phyloP scores from a whole-genome alignment of 208 protist genomes.

The Lotmaria passim region DNA sequence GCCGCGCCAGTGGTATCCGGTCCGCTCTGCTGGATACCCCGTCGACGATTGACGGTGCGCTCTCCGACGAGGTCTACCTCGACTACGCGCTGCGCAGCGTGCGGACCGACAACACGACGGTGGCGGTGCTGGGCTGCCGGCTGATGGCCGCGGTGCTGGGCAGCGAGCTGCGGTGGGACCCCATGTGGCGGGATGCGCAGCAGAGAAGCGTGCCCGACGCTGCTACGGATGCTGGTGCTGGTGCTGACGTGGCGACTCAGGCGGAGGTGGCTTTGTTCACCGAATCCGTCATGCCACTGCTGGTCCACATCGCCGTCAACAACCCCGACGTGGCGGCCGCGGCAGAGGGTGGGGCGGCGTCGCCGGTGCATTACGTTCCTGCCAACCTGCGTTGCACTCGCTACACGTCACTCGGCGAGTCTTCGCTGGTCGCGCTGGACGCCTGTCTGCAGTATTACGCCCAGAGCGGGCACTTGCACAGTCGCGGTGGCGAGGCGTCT shows the following conservation, averaged over 20 bases:
- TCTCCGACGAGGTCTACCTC: constrained; percentile 87
- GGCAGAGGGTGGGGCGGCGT: constrained; percentile 47
- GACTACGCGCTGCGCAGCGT: constrained; percentile 48
- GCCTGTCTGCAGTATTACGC: constrained; percentile 50
- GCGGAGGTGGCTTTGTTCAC: constrained; percentile 33
- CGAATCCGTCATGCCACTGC: constrained; percentile 51
- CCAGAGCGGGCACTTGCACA: constrained; percentile 26
- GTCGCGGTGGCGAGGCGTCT: constrained; percentile 2
- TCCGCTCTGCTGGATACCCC: constrained; percentile 71
- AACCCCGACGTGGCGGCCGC: constrained; percentile 73
- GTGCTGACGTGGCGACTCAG: constrained; percentile 8
- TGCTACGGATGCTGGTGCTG: too few relatives aligned
- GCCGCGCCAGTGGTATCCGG: constrained; percentile 39
- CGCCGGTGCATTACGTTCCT: constrained; percentile 61
- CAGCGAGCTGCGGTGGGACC: constrained; percentile 36
- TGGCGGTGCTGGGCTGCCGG: constrained; percentile 70
- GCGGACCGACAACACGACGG: constrained; percentile 53
- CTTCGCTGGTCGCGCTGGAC: constrained; percentile 67
- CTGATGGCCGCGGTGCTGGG: constrained; percentile 61
- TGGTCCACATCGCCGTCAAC: constrained; percentile 58
- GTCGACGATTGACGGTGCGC: constrained; percentile 53
- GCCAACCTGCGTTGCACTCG: constrained; percentile 53
- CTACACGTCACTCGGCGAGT: constrained; percentile 82
- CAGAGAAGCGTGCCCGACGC: not conserved
- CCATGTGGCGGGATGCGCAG: not conserved